Percentiles rank a stretch among this genome's conserved stretches.
phyloP scores from a whole-genome alignment of 768 basidiomycete species.

The Boletellus ananiceps region DNA sequence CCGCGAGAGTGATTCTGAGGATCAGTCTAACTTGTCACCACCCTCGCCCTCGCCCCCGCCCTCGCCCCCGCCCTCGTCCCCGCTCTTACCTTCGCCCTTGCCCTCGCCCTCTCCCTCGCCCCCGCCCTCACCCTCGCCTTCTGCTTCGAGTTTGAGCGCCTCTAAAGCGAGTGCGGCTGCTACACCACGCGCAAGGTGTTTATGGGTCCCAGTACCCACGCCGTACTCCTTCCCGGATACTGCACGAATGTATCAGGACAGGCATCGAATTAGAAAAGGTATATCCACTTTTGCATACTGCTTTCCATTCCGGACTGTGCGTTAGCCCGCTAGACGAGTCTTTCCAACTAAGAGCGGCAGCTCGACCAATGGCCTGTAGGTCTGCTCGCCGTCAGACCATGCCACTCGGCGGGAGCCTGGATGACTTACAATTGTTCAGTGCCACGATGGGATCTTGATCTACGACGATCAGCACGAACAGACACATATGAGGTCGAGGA shows the following conservation, averaged over 20 bases:
- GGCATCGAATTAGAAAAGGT: constrained; percentile 4
- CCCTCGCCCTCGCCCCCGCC: constrained; percentile 6
- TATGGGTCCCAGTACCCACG: constrained; percentile 45
- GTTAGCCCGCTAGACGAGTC: constrained; percentile 42
- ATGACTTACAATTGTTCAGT: constrained; percentile 40
- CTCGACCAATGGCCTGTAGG: constrained; percentile 44
- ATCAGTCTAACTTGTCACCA: constrained; percentile 8
- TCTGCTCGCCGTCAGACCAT: constrained; percentile 33
- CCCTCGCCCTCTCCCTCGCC: constrained; percentile 7
- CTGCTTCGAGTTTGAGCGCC: constrained; percentile 29
- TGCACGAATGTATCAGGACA: constrained; percentile 25
- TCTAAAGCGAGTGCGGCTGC: constrained; percentile 34
- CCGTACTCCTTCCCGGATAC: constrained; percentile 50
- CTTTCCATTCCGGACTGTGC: constrained; percentile 51
- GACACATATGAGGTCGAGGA: not conserved
- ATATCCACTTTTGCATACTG: constrained; percentile 52
- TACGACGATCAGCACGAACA: constrained; percentile 15
- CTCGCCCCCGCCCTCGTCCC: too few species aligned
- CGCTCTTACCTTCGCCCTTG: not conserved
- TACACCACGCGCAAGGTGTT: constrained; percentile 47
- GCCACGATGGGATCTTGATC: constrained; percentile 29
- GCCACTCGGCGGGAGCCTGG: not conserved
- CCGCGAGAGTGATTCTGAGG: not conserved
- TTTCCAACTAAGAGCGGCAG: constrained; percentile 50
- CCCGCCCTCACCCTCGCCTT: constrained; percentile 7